Conservation (phyloP, 495 filamentous ascomycete species). For the Extremus antarcticus region DNA sequence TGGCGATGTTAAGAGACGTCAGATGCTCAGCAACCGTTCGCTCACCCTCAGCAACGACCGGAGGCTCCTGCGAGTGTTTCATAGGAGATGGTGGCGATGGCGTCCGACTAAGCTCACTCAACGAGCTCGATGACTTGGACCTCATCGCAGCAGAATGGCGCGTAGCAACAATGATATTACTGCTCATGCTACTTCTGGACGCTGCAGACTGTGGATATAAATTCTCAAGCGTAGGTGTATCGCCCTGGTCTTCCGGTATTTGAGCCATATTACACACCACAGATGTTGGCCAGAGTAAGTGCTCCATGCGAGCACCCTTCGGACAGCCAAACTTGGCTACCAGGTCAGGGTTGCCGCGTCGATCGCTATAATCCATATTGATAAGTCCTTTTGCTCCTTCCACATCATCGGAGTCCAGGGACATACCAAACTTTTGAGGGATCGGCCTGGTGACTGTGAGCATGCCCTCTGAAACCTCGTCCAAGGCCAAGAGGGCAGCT, state of each 20-base stretch:
- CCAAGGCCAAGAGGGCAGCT: background rate
- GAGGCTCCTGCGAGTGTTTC: background rate
- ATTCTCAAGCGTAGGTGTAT: background rate
- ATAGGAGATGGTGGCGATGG: background rate
- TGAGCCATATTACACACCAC: background rate
- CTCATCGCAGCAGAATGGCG: background rate
- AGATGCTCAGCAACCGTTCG: background rate
- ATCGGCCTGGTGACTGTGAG: background rate
- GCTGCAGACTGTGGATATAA: background rate
- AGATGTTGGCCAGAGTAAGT: background rate
- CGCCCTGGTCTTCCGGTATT: background rate
- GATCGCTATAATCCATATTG: background rate
- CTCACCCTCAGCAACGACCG: background rate
- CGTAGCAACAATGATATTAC: background rate
- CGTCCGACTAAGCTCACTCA: slow-evolving; percentile 4
- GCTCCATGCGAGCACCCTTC: background rate
- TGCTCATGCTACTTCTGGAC: background rate
- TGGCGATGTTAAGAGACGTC: background rate
- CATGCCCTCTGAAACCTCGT: slow-evolving; percentile 1
- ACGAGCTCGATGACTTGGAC: background rate
- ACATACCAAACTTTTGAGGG: background rate
- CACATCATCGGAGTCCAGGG: background rate
- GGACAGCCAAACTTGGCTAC: background rate
- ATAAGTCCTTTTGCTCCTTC: background rate
- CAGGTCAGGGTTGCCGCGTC: background rate